phyloP scores from a whole-genome alignment of 2,329 filamentous ascomycete species.

The Fusarium sp. region DNA sequence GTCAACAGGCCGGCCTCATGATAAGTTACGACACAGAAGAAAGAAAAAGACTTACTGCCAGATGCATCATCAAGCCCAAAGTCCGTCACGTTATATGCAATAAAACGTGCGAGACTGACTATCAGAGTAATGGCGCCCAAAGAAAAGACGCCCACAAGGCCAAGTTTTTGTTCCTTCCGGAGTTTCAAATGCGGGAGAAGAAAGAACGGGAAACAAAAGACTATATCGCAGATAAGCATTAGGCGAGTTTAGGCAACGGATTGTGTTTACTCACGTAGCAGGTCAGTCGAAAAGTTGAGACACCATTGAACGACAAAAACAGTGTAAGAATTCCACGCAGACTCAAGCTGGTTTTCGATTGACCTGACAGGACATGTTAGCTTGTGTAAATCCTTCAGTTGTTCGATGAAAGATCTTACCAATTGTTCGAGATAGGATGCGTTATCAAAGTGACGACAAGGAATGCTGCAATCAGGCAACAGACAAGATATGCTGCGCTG shows the following conservation, averaged over 20 bases:
- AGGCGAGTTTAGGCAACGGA: no score
- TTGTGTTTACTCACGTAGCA: background rate
- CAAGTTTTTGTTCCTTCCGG: conserved; percentile 13
- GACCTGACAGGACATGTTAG: background rate
- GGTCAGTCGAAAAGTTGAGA: conserved; percentile 20
- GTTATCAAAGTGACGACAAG: conserved; percentile 4
- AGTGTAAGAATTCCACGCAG: conserved; percentile 9
- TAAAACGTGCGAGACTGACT: conserved; percentile 8
- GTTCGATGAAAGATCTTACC: background rate
- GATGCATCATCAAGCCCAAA: conserved; percentile 18
- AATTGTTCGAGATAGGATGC: conserved; percentile 8
- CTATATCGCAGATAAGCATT: background rate
- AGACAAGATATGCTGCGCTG: background rate
- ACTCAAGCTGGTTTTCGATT: conserved; percentile 15
- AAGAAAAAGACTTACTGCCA: background rate
- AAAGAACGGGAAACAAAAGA: conserved; percentile 27
- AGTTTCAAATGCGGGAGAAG: conserved; percentile 9
- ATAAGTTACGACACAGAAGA: no score
- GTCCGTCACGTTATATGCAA: background rate
- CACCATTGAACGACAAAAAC: conserved; percentile 20
- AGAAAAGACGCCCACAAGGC: conserved; percentile 14
- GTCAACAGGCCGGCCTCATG: background rate
- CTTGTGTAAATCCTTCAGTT: no score
- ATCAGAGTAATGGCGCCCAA: conserved; percentile 13
- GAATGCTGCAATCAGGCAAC: background rate